Base-by-base conservation (phyloP, 2,329 filamentous ascomycete genomes). In the Diatrype stigma region DNA sequence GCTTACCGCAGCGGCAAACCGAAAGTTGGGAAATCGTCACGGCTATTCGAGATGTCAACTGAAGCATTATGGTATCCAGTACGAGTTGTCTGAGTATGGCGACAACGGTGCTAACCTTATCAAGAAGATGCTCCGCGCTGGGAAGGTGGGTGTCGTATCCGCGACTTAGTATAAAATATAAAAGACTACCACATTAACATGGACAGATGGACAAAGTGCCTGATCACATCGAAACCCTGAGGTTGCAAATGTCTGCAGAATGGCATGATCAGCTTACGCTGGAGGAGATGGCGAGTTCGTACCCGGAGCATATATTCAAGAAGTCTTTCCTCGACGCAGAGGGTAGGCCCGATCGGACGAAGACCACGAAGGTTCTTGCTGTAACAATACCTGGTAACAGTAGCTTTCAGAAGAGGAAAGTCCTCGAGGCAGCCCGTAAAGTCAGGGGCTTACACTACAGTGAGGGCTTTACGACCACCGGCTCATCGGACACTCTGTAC, bases 61-160 rank as follows among this genome's bases (percentile, higher is more conserved):
- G 1, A 53, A 52, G 30, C 53, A 56, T 30, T 58, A 60, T 42
- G 56, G 50, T 16, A 47, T 60, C 14, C 26, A 49, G 1, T 58
- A 53, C 42, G 37, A 53, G 22, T 37, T 51, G 23, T 19, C 17
- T 2, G 50, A 58, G 14, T 11, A 56, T 10, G 40, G 34, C 12
- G 55, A 53, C 16, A 45, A 54, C 10, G 56, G 56, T n/a, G 53
- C 51, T 3, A 21, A 38, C 4, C 46, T 60, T n/a, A 21, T 60
- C 5, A 48, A 58, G 35, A 52, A 56, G 19, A 12, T 51, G 2
- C 48, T 60, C 5, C 22, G 11, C 11, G 45, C 22, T 19, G 52
- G 52, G 45, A 50, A 55, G 48, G 52, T 55, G 22, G 45, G 47
- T 30, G 17, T n/a, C 8, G 26, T 30, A 5, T 30, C 26, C 10